These are phyloP conservation scores for Mycena pura DNA, from an alignment of 768 basidiomycete genomes.

Conservation along the genomic window DNA sequence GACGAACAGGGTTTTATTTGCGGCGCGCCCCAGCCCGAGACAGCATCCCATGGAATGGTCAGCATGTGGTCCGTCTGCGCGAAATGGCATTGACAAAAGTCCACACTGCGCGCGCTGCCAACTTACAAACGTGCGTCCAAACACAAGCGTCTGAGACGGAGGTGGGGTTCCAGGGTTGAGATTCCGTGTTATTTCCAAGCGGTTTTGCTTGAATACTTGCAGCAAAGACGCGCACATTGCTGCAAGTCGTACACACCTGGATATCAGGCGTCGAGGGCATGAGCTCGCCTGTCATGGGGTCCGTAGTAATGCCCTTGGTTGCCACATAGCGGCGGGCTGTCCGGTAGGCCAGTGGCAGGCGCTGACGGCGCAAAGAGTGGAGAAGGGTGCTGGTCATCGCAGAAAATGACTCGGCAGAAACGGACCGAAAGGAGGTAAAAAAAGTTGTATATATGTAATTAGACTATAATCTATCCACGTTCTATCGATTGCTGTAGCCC, in stretches of 20 bases:
- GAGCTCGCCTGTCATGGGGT: conserved; percentile 60
- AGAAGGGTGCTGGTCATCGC: conserved; percentile 14
- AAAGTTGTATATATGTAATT: not conserved
- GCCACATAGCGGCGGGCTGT: conserved; percentile 22
- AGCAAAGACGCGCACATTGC: not conserved
- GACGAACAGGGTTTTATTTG: conserved; percentile 83
- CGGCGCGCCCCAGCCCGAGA: conserved; percentile 83
- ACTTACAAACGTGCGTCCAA: conserved; percentile 85
- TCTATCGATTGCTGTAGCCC: not conserved
- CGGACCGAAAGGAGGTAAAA: too few species aligned
- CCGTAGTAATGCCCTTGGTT: conserved; percentile 29
- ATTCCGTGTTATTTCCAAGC: conserved; percentile 56
- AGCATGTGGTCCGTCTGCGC: conserved; percentile 87
- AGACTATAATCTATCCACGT: not conserved
- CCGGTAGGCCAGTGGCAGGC: conserved; percentile 4
- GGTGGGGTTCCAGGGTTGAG: conserved; percentile 66
- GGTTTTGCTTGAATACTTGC: conserved; percentile 49
- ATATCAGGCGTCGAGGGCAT: conserved; percentile 53
- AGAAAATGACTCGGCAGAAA: not conserved
- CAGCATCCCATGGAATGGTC: conserved; percentile 73
- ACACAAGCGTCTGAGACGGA: conserved; percentile 70
- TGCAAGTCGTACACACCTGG: conserved; percentile 44
- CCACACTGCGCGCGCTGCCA: conserved; percentile 2
- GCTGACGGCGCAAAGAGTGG: conserved; percentile 18
- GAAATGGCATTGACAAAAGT: conserved; percentile 1